Percentiles rank a stretch among this genome's conserved stretches.
These are phyloP conservation scores for Fusarium guadeloupense DNA, from an alignment of 2,329 filamentous ascomycete species.

Conservation along the genomic window DNA sequence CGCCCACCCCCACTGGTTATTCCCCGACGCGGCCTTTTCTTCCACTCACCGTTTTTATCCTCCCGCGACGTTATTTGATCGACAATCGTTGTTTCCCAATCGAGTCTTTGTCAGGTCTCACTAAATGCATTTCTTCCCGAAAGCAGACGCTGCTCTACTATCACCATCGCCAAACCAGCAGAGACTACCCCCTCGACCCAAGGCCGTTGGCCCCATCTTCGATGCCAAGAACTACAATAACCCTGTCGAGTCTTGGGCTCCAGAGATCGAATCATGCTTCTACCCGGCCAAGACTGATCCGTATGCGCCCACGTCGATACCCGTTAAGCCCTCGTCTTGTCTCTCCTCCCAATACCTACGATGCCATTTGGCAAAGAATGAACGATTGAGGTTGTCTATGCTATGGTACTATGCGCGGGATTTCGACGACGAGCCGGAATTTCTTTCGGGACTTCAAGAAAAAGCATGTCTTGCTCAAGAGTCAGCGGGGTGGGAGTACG, in stretches of 20 bases:
- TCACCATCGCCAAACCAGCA: slow-evolving; percentile 26
- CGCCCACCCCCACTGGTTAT: too few relatives aligned
- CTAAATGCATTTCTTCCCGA: slow-evolving; percentile 41
- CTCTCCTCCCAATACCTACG: slow-evolving; percentile 35
- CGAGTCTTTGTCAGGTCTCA: neutral
- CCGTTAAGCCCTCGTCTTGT: neutral
- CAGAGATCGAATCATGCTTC: neutral
- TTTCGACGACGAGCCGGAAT: slow-evolving; percentile 51
- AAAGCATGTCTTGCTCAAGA: slow-evolving; percentile 53
- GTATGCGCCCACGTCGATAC: slow-evolving; percentile 22
- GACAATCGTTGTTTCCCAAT: neutral
- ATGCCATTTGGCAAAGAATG: slow-evolving; percentile 40
- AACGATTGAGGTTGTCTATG: slow-evolving; percentile 47
- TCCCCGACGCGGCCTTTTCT: too few relatives aligned
- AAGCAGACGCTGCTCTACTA: slow-evolving; percentile 40
- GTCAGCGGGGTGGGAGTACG: slow-evolving; percentile 56
- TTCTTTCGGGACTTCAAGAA: slow-evolving; percentile 53
- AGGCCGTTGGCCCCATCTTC: slow-evolving; percentile 31
- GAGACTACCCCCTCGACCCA: slow-evolving; percentile 18
- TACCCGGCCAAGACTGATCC: slow-evolving; percentile 16
- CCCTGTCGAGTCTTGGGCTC: slow-evolving; percentile 27
- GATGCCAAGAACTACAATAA: slow-evolving; percentile 22
- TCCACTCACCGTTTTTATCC: neutral
- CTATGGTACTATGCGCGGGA: slow-evolving; percentile 57
- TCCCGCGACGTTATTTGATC: neutral